Base-by-base conservation (phyloP, 2,329 filamentous ascomycete genomes). In the Cladosporium sp. region DNA sequence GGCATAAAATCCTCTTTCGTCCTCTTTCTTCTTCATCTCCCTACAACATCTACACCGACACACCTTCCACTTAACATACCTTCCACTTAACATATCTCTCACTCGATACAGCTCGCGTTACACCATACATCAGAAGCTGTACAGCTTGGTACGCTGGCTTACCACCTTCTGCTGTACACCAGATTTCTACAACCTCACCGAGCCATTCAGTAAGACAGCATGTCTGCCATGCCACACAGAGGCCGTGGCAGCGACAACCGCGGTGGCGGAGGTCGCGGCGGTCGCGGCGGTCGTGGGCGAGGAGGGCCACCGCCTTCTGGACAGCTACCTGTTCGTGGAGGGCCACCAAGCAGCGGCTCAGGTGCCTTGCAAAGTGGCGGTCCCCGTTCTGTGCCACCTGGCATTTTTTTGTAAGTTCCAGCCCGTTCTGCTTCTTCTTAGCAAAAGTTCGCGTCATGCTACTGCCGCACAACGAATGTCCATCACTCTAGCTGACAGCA, bases 241-340 rank as follows among this genome's bases (percentile, higher is more conserved):
- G 51, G 53, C 42, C 53, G 50, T 43, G 51, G 56, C 38, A 49
- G 58, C 13, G 59, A 55, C 11, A 57, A 64, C 33, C 61, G 65
- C 32, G 59, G 61, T 13, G 51, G 55, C 20, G 55, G 63, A 38
- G 57, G 62, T 27, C 49, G 62, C 42, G 58, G 61, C 11, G 59
- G 43, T 53, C 12, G 45, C 53, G 6, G 56, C 20, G 51, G 57
- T 18, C 47, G 52, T n/a, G 40, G 55, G 4, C 49, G 22, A 3
- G 52, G 32, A 29, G 33, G 25, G 16, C 46, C 36, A 42, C 49
- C 47, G 19, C n/a, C 35, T 22, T 40, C 19, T 13, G 16, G 9
- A 27, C 22, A 27, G 9, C 4, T 27, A 9, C 22, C 22, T 5
- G 4, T 5, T 9, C 22, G 22, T 27, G 5, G 9, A 27, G 22